Conservation (phyloP, 768 basidiomycete species). For the Leccinum imitatum region DNA sequence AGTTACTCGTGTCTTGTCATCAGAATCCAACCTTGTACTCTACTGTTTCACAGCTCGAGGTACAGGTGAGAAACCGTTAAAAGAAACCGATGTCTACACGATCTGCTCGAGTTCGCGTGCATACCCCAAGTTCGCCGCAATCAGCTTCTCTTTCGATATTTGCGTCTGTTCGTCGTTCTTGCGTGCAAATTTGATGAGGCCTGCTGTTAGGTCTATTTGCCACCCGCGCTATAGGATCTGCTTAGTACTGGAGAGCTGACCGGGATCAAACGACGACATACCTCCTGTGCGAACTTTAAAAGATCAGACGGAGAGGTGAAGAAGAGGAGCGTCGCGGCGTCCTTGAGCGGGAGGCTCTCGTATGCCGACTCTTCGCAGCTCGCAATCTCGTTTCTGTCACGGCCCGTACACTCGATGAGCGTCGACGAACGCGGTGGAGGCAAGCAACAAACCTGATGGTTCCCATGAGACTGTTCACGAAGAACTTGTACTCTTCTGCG, state of each 20-base stretch:
- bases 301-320: constrained; percentile 82
- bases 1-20: constrained; percentile 22
- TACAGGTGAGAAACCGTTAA: not conserved
- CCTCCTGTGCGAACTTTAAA: constrained; percentile 77
- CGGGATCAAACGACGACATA: constrained; percentile 32
- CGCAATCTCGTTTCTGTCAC: constrained; percentile 87
- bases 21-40: constrained; percentile 21
- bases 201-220: constrained; percentile 72
- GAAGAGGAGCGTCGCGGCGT: constrained; percentile 90
- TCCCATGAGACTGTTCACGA: constrained; percentile 89
- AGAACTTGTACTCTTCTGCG: constrained; percentile 91
- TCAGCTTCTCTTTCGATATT: constrained; percentile 83
- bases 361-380: constrained; percentile 96
- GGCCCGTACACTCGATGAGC: not conserved
- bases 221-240: constrained; percentile 63
- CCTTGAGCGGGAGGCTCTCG: constrained; percentile 83
- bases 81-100: constrained; percentile 49
- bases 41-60: not conserved
- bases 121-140: constrained; percentile 72
- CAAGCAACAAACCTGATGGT: constrained; percentile 72
- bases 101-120: constrained; percentile 91
- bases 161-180: constrained; percentile 82
- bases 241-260: constrained; percentile 2
- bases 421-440: not conserved
- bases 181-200: constrained; percentile 73